Evolutionary conservation across 441 rosid genomes (phyloP).

Genomic region (Populus hybrid): DNA sequence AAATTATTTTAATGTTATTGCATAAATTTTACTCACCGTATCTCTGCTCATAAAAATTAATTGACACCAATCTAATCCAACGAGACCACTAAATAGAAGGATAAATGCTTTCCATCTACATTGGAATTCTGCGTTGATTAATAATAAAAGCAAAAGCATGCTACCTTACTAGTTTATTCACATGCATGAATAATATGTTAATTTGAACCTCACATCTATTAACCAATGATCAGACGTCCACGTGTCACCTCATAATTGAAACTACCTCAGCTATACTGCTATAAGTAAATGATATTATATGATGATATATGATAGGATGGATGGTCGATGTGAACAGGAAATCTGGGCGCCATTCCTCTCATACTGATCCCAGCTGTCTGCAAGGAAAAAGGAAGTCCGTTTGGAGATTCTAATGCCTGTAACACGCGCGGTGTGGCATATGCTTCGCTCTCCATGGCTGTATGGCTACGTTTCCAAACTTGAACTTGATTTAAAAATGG

Average conservation of each 20-base stretch:
- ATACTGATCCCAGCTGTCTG: conserved; percentile 47
- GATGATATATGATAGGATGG: too few species aligned
- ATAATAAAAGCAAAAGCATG: neutral
- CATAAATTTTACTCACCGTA: neutral
- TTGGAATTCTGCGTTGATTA: neutral
- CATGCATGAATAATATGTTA: too few species aligned
- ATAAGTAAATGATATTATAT: too few species aligned
- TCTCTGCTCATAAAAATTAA: neutral
- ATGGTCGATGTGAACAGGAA: conserved; percentile 17
- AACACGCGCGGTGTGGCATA: conserved; percentile 34
- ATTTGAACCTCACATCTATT: too few species aligned
- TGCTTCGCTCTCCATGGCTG: conserved; percentile 46
- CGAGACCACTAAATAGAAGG: too few species aligned
- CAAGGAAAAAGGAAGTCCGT: conserved; percentile 41
- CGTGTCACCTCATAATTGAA: too few species aligned
- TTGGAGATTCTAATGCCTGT: conserved; percentile 34
- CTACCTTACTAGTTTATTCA: neutral
- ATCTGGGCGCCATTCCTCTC: conserved; percentile 38
- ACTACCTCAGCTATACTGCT: too few species aligned
- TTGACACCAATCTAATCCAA: neutral
- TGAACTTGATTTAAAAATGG: neutral
- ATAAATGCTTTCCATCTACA: neutral
- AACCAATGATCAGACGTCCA: too few species aligned
- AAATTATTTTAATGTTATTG: neutral
- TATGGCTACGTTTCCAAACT: neutral